Conservation (phyloP, 768 basidiomycete genomes). For the Hericium coralloides region DNA sequence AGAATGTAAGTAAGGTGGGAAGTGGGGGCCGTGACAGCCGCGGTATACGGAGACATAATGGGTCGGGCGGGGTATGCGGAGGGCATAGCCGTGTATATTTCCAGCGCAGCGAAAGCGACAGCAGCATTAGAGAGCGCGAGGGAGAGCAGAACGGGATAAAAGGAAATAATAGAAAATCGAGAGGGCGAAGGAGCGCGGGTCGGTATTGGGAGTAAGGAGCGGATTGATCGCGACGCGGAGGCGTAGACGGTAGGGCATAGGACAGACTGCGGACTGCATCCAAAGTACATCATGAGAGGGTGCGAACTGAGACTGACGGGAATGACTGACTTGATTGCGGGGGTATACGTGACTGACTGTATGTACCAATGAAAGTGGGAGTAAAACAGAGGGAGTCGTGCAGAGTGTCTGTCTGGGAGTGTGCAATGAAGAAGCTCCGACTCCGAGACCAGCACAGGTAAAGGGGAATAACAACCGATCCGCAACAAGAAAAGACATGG, state of each 20-base stretch:
- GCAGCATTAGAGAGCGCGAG: not conserved
- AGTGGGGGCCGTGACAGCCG: not conserved
- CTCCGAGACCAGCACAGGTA: not conserved
- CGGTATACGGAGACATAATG: not conserved
- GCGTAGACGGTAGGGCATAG: not conserved
- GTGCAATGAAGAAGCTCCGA: not conserved
- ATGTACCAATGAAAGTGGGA: slow-evolving; percentile 17
- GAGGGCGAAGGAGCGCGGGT: not conserved
- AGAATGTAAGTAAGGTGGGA: not conserved
- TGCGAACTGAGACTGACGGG: not conserved
- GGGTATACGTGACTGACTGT: slow-evolving; percentile 17
- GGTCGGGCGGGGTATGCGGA: not conserved
- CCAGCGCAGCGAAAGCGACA: not conserved
- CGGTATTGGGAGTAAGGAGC: not conserved
- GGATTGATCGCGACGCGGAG: not conserved
- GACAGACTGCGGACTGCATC: not conserved
- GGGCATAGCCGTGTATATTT: not conserved
- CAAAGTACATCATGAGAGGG: not conserved
- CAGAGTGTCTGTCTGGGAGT: slow-evolving; percentile 3
- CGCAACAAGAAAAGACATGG: not conserved
- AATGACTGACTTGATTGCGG: not conserved
- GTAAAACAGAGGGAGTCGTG: slow-evolving; percentile 8
- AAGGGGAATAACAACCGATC: not conserved
- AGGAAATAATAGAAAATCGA: not conserved
- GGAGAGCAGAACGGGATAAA: not conserved